These are phyloP conservation scores for Quercus tomentella DNA, from an alignment of 331 rosid genomes.

Conservation along the genomic window DNA sequence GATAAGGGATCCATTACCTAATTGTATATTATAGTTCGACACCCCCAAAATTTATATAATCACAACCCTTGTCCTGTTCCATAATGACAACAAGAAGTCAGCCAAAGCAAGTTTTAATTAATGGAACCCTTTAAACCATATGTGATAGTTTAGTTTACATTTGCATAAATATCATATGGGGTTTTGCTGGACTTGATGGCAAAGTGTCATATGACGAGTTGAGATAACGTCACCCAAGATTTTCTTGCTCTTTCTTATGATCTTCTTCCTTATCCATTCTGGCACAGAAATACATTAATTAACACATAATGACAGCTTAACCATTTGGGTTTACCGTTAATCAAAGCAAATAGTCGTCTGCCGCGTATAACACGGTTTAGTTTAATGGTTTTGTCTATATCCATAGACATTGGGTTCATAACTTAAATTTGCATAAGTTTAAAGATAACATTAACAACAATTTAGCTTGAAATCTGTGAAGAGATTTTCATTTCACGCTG, in stretches of 20 bases:
- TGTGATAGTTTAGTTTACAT: too few species aligned
- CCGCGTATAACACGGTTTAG: background rate
- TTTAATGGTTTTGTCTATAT: too few species aligned
- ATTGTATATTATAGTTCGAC: background rate
- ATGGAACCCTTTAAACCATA: background rate
- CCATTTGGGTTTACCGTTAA: background rate
- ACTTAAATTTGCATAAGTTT: too few species aligned
- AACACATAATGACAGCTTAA: slow-evolving; percentile 9
- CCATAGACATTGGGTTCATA: too few species aligned
- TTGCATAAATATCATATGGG: background rate
- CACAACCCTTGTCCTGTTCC: background rate
- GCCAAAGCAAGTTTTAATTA: background rate
- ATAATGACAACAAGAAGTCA: background rate
- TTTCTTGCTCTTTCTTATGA: background rate
- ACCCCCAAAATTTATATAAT: background rate
- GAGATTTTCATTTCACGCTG: too few species aligned
- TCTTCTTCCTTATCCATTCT: slow-evolving; percentile 22
- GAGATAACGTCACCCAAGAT: background rate
- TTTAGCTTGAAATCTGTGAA: too few species aligned
- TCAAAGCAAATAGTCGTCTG: background rate
- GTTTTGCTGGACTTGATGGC: background rate
- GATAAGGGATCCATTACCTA: background rate
- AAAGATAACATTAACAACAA: too few species aligned
- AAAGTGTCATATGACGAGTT: background rate
- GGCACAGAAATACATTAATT: slow-evolving; percentile 5